phyloP scores from a whole-genome alignment of 139 green algal species.

The Picochlorum sp. region DNA sequence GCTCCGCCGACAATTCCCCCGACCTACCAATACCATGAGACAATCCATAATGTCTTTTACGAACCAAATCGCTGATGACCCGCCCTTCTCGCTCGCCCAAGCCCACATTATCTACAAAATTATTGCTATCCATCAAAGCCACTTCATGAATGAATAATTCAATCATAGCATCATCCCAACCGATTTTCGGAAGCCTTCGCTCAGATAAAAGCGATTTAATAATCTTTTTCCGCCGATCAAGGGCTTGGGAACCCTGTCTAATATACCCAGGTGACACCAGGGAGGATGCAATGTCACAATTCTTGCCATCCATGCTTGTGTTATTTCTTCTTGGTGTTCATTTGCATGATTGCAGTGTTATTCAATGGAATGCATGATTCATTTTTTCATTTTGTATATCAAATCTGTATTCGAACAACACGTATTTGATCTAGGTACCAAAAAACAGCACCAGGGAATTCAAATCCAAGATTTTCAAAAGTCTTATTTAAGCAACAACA shows the following conservation, averaged over 20 bases:
- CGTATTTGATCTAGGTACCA: too few relatives aligned
- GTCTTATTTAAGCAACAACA: too few relatives aligned
- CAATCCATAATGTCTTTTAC: conserved; percentile 61
- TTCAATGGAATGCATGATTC: too few relatives aligned
- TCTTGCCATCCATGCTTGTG: conserved; percentile 50
- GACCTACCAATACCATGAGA: conserved; percentile 88
- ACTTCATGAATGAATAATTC: conserved; percentile 82
- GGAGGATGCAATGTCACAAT: conserved; percentile 37
- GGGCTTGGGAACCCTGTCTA: conserved; percentile 52
- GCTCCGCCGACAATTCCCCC: conserved; percentile 86
- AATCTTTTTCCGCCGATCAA: conserved; percentile 35
- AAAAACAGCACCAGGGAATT: too few relatives aligned
- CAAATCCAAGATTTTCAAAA: too few relatives aligned
- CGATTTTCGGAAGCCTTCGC: conserved; percentile 52
- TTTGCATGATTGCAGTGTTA: too few relatives aligned
- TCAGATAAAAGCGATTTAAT: conserved; percentile 70
- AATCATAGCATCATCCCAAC: conserved; percentile 84
- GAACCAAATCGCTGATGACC: conserved; percentile 69
- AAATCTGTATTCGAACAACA: too few relatives aligned
- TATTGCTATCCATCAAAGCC: conserved; percentile 93
- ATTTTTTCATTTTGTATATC: too few relatives aligned
- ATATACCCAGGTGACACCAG: conserved; percentile 65
- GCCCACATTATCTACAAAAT: conserved; percentile 84
- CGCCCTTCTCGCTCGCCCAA: conserved; percentile 89
- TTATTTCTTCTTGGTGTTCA: too few relatives aligned